phyloP scores from a whole-genome alignment of 192 early-diverging fungal genomes.

The Rhizoclosmatium sp. region DNA sequence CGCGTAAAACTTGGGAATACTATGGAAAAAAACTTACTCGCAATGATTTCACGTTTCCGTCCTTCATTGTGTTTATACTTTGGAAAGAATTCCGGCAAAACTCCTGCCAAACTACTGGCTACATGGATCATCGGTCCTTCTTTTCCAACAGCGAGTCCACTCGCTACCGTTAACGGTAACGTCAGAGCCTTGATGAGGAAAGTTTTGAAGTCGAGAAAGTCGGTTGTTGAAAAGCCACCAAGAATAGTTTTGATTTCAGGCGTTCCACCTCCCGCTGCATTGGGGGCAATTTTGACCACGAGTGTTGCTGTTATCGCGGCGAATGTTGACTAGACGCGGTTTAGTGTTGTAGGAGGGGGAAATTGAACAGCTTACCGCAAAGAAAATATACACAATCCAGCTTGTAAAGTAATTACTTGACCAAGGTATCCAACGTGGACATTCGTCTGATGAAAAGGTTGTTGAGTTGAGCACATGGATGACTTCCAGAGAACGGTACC shows the following conservation, averaged over 20 bases:
- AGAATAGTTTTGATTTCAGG: slow-evolving; percentile 94
- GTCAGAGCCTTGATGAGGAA: slow-evolving; percentile 87
- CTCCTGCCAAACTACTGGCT: slow-evolving; percentile 88
- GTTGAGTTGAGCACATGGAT: too few relatives aligned
- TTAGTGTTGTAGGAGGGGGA: slow-evolving; percentile 2
- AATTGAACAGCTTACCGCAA: slow-evolving; percentile 57
- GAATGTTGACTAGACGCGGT: slow-evolving; percentile 63
- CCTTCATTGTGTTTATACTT: slow-evolving; percentile 94
- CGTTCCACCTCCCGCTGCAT: slow-evolving; percentile 95
- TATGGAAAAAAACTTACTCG: slow-evolving; percentile 46
- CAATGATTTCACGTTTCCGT: slow-evolving; percentile 91
- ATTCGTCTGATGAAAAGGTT: slow-evolving; percentile 57
- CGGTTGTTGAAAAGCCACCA: slow-evolving; percentile 91
- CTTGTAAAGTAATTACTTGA: slow-evolving; percentile 71
- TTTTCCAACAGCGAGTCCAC: slow-evolving; percentile 91
- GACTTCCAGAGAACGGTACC: background rate
- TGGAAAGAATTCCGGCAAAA: slow-evolving; percentile 83
- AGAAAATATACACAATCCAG: slow-evolving; percentile 79
- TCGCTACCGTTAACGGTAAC: slow-evolving; percentile 84
- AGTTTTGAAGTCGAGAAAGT: slow-evolving; percentile 85
- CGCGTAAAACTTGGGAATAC: background rate
- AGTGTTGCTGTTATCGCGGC: slow-evolving; percentile 77
- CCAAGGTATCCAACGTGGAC: slow-evolving; percentile 79
- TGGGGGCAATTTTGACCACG: slow-evolving; percentile 79
- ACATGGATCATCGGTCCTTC: slow-evolving; percentile 96